Evolutionary conservation across 306 rosid genomes (phyloP), one percentile per base, ranked within the genome.

Genomic region (Cucurbita maxima): DNA sequence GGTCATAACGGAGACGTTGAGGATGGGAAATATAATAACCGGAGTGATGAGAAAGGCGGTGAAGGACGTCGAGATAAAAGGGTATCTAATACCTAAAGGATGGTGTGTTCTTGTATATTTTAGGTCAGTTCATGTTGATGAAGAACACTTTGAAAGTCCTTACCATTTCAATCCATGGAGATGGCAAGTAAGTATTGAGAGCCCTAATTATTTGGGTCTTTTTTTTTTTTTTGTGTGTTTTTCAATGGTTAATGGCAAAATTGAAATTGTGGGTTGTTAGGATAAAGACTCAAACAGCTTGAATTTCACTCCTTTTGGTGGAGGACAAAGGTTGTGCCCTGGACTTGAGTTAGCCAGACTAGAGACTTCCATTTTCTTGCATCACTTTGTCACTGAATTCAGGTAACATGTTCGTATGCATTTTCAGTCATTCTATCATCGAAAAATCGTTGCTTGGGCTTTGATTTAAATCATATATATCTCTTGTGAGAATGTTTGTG

Each of bases 121-220:
- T 70, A 89, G 98, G 4, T 96, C 92, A 2, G 97, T 94, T 6
- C 97, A 94, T 83, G 78, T 94, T 52, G 89, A 94, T 75, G 88
- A 85, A 1, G 83, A 87, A 8, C 86, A 90, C 79, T 94, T 79
- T 86, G 83, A 87, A 81, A 96, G 87, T 4, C 96, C 98, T 3
- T 89, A 96, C 60, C 71, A 91, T 73, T 94, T 90, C 72, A 86
- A 94, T 81, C 98, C 97, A 75, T 94, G 98, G 98, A 85, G 98
- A 80, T 94, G 98, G 98, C 97, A 88, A 82, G 87, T 84, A 69
- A 43, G 73, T 59, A 14, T 50, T 55, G 34, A 52, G 7, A 37
- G 34, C 12, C 51, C 74, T 67, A 15, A 60, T 30, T 41, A 15
- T 15, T 37, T 59, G 12, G 53, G 53, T 48, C n/a, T 48, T 25